phyloP scores from a whole-genome alignment of 2,329 filamentous ascomycete species.

The Pseudocercospora vitis region DNA sequence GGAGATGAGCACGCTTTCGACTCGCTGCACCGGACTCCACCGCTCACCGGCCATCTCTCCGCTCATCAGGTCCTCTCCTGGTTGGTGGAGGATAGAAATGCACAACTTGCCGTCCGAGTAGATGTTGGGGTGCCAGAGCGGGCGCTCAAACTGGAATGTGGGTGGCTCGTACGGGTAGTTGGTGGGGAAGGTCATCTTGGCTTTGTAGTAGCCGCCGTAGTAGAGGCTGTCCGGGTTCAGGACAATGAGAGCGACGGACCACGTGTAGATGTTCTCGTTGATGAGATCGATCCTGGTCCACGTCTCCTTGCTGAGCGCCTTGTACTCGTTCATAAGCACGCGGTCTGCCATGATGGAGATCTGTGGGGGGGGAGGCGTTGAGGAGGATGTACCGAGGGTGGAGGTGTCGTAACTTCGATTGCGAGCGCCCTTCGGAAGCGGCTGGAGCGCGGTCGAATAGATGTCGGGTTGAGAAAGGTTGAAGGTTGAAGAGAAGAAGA shows the following conservation, averaged over 20 bases:
- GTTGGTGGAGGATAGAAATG: constrained; percentile 92
- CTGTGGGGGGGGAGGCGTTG: not conserved
- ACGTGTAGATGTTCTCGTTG: constrained; percentile 80
- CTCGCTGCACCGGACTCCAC: constrained; percentile 91
- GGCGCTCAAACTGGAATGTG: constrained; percentile 78
- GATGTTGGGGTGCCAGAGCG: constrained; percentile 90
- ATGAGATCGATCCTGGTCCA: constrained; percentile 90
- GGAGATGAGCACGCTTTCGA: constrained; percentile 91
- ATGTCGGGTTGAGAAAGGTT: no score
- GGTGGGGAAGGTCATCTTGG: constrained; percentile 79
- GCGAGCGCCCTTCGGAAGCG: no score
- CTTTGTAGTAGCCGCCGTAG: constrained; percentile 91
- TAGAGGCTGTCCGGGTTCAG: constrained; percentile 90
- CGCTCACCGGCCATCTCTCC: constrained; percentile 87
- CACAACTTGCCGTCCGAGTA: constrained; percentile 88
- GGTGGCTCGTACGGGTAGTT: constrained; percentile 91
- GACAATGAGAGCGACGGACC: constrained; percentile 86
- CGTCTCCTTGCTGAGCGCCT: constrained; percentile 78
- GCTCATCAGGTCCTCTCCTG: constrained; percentile 89
- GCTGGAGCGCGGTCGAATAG: not conserved
- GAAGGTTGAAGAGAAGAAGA: constrained; percentile 2
- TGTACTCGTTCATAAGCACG: constrained; percentile 86
- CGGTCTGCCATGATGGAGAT: constrained; percentile 59
- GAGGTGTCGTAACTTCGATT: no score
- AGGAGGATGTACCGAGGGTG: no score